A percentile compares a stretch with the other conserved stretches of the same genome.
Evolutionary conservation across 305 asterid species (phyloP).

Genomic region (Solanum hybrid): DNA sequence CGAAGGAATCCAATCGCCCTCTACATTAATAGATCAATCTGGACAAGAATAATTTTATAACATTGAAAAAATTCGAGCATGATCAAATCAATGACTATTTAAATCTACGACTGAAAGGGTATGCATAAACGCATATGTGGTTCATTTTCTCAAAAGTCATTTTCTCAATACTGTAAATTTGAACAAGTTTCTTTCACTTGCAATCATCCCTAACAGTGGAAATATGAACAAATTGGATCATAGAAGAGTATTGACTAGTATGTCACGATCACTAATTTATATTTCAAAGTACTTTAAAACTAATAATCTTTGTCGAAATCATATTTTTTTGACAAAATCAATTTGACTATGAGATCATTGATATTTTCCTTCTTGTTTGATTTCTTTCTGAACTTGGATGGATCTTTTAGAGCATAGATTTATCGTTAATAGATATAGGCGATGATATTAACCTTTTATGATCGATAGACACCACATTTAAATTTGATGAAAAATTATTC

Average conservation of each 20-base stretch:
- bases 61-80: not conserved
- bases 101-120: not conserved
- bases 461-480: not conserved
- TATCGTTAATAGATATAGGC: not conserved
- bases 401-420: not conserved
- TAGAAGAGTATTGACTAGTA: not conserved
- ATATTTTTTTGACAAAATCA: not conserved
- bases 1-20: not conserved
- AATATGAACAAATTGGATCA: too few relatives aligned
- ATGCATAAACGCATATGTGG: not conserved
- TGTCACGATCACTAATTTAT: not conserved
- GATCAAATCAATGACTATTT: not conserved
- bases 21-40: not conserved
- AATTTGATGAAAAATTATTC: too few relatives aligned
- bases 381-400: not conserved
- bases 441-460: not conserved
- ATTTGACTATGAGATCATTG: not conserved
- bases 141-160: not conserved
- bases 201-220: not conserved
- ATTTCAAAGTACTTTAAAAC: not conserved
- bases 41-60: not conserved
- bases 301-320: not conserved
- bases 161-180: not conserved
- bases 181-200: not conserved
- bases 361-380: not conserved